Evolutionary conservation across 257 asterid genomes (phyloP), one percentile per base, ranked within the genome.

Genomic region (Nicotiana undulata): DNA sequence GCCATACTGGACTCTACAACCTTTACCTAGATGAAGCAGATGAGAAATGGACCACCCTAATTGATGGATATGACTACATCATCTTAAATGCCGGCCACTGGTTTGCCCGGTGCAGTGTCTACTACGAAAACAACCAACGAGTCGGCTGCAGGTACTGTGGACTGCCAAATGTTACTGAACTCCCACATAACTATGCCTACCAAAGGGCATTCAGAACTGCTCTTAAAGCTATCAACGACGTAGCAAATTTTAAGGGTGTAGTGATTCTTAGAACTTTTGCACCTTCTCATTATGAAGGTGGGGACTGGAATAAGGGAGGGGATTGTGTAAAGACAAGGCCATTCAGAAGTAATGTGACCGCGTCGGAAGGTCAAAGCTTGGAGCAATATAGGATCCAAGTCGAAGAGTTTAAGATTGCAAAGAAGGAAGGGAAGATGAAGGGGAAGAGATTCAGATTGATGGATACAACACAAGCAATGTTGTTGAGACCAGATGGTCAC

Each of bases 1-100:
- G 88, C 37, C 74, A 85, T 61, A 87, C 86, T 44, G 88, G 87
- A 65, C 80, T 85, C 15, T 87, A 84, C 87, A 87, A 91, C 77
- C 90, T 92, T 72, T 84, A 88, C 83, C 89, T 92, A 58, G 96
- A 92, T 34, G 89, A 89, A 79, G 74, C 63, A n/a, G 94, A 90
- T 81, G 83, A 86, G 24, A 72, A 85, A 9, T 92, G 97, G 97
- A 79, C 92, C 8, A 6, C 84, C 12, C 85, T 87, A 28, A 87
- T 91, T 66, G 89, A 84, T 52, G 83, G 49, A 2, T 91, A 89
- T 76, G 90, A 87, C 68, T 90, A 89, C 80, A 70, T 91, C 29
- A 85, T 91, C 85, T 75, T 93, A 87, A 88, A 87, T 52, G 90
- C 91, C 9, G 92, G 97, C 82, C 96, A 89, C 44, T 93, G 98